Percentiles rank a stretch among this genome's conserved stretches.
Evolutionary conservation across 495 filamentous ascomycete species (phyloP).

Genomic region (Aspergillus haitiensis): DNA sequence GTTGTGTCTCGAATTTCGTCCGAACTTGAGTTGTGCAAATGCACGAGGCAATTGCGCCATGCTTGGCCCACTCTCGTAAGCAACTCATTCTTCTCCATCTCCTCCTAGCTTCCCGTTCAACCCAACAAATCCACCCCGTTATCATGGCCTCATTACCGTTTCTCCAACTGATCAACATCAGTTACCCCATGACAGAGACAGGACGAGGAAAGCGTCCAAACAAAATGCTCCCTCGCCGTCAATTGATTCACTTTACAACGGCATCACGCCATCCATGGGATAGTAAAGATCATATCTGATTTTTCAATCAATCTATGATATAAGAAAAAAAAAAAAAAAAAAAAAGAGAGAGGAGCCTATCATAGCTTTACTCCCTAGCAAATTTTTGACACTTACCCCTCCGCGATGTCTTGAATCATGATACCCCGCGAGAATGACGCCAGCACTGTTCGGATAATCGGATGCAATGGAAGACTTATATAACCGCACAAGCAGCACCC

Average conservation of each 20-base stretch:
- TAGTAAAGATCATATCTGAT: conserved; percentile 6
- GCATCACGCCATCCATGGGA: conserved; percentile 14
- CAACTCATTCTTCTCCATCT: not conserved
- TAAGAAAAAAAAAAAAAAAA: not conserved
- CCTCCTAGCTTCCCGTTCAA: not conserved
- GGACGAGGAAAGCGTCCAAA: not conserved
- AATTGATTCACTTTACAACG: conserved; percentile 5
- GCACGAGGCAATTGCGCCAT: conserved; percentile 24
- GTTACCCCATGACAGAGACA: not conserved
- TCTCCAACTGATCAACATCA: not conserved
- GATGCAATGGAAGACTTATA: conserved; percentile 22
- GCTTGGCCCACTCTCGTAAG: conserved; percentile 14
- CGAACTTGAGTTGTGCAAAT: conserved; percentile 20
- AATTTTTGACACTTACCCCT: conserved; percentile 6
- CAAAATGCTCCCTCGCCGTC: conserved; percentile 1
- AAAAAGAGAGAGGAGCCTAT: no score
- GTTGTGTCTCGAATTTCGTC: not conserved
- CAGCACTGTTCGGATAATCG: conserved; percentile 22
- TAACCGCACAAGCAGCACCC: conserved; percentile 12
- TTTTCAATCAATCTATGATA: conserved; percentile 1
- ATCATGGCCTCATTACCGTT: no score
- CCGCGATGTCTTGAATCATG: conserved; percentile 7
- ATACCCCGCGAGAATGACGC: conserved; percentile 33
- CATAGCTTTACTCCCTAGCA: no score
- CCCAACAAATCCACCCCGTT: no score